Conservation (phyloP, 257 asterid species). For the Solanum phureja region DNA sequence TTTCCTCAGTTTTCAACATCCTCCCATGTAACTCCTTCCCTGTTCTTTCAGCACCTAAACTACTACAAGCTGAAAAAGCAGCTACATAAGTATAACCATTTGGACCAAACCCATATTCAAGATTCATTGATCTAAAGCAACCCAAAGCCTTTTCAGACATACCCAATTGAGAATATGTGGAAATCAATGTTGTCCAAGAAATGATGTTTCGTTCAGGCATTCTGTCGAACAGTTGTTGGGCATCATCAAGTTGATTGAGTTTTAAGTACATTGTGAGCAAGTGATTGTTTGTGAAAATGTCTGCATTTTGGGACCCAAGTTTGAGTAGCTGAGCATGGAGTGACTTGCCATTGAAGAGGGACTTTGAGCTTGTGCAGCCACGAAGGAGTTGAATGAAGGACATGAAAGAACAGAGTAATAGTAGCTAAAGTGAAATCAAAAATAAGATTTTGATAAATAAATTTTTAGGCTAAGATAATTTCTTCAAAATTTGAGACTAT, state of each 20-base stretch:
- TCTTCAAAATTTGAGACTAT: background rate
- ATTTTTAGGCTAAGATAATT: background rate
- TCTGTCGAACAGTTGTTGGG: constrained; percentile 46
- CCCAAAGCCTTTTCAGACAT: constrained; percentile 31
- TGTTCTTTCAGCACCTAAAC: constrained; percentile 20
- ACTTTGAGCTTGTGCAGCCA: constrained; percentile 25
- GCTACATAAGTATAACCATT: constrained; percentile 58
- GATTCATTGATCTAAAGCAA: constrained; percentile 43
- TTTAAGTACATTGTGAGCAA: constrained; percentile 42
- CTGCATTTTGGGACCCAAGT: constrained; percentile 22
- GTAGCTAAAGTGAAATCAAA: background rate
- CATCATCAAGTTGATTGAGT: constrained; percentile 17
- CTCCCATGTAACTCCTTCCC: constrained; percentile 77
- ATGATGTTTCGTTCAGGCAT: constrained; percentile 46
- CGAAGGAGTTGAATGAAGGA: constrained; percentile 44
- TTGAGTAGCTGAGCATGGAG: constrained; percentile 46
- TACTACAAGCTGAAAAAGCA: constrained; percentile 53
- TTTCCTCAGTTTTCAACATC: constrained; percentile 30
- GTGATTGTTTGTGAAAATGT: constrained; percentile 45
- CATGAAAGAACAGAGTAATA: constrained; percentile 9
- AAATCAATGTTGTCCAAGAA: constrained; percentile 61
- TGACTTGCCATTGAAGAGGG: constrained; percentile 39
- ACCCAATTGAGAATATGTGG: constrained; percentile 48
- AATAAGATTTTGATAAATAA: background rate
- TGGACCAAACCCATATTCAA: constrained; percentile 37